Evolutionary conservation across 2,329 filamentous ascomycete genomes (phyloP), one percentile per base, ranked within the genome.

Genomic region (Pestalotiopsis sp.): DNA sequence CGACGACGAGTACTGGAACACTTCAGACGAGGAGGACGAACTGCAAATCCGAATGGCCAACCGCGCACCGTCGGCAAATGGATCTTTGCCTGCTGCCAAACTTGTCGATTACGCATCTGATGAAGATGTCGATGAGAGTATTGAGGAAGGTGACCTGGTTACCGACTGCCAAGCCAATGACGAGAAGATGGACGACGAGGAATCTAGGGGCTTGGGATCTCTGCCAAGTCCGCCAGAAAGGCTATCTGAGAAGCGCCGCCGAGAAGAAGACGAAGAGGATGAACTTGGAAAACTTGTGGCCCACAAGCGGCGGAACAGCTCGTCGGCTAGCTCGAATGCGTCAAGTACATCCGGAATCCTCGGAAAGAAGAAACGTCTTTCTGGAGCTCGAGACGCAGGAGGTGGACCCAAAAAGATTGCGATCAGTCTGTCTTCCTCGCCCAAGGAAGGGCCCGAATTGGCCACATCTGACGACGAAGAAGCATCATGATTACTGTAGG

Each of bases 1-100:
- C 12, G 93, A 98, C 78, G 95, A 98, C 75, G 94, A 95, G 58
- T 99, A 98, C 80, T 98, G 97, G 87, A 95, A 97, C 75, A 90
- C 88, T 0, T 94, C 93, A 0, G 95, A 98, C 74, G 93, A 96
- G 61, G 92, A 95, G 69, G 94, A 97, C 6, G 93, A 94, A 66
- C 73, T 80, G 73, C 78, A 81, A 71, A 72, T 75, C 72, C 74
- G 75, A 64, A 70, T 75, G 20, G 77, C 75, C 59, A 78, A 76
- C 67, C 82, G 77, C 68, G 73, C 74, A 9, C 72, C 79, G 3
- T 73, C 84, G 12, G 80, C 84, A 6, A 95, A 94, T 73, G 93
- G 90, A 27, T 86, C 86, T 14, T 88, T 89, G 23, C 85, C 90
- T 0, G 80, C 87, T 9, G 80, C 87, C 64, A 94, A 92, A 76